phyloP scores from a whole-genome alignment of 1,139 yeast genomes.

The Casaregolazyma suthepensis region DNA sequence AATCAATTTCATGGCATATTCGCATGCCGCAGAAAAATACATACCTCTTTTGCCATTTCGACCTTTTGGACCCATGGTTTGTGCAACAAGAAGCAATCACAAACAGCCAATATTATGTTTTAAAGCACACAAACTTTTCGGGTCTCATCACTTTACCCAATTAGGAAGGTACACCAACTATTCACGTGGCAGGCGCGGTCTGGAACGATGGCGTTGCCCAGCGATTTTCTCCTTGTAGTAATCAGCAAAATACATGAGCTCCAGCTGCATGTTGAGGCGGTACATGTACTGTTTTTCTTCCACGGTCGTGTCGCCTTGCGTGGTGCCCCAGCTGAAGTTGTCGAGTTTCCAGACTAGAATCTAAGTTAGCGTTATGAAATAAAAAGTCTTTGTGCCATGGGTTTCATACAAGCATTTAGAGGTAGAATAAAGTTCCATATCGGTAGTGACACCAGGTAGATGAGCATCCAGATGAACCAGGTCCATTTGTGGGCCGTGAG shows the following conservation, averaged over 20 bases:
- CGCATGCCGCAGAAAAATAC: background rate
- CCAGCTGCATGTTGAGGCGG: background rate
- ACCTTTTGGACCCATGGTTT: background rate
- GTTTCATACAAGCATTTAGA: constrained; percentile 50
- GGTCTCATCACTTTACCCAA: background rate
- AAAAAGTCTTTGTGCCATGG: background rate
- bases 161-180: background rate
- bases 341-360: constrained; percentile 71
- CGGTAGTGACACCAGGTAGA: constrained; percentile 75
- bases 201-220: background rate
- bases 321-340: constrained; percentile 94
- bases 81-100: background rate
- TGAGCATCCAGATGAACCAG: constrained; percentile 70
- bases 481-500: constrained; percentile 69
- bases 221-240: background rate
- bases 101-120: background rate
- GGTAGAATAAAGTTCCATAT: constrained; percentile 90
- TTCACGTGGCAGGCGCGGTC: background rate
- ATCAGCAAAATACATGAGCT: constrained; percentile 6
- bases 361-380: constrained; percentile 21
- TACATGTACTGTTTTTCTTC: background rate
- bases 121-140: background rate
- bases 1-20: background rate
- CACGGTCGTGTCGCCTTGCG: constrained; percentile 29
- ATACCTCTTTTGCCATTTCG: background rate